Evolutionary conservation across 768 basidiomycete genomes (phyloP), one percentile per base, ranked within the genome.

Genomic region (Auriscalpium microsporum): DNA sequence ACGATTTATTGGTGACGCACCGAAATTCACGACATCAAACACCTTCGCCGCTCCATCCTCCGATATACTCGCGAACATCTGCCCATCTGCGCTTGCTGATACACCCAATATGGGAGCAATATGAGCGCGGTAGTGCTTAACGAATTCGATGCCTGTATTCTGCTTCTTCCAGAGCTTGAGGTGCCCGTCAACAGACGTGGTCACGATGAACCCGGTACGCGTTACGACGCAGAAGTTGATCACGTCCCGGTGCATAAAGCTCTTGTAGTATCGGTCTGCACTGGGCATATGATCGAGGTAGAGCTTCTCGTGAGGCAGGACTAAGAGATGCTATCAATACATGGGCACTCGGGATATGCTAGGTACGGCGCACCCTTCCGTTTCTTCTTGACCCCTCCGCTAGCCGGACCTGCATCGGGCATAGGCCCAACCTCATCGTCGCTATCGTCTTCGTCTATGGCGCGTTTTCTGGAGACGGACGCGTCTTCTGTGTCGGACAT

Each of bases 91-190:
- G 64, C 92, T 94, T 23, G 86, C 88, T 21, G 87, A 88, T 4
- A 97, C 86, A 8, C 80, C 83, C 4, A 83, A 74, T 23, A 98
- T 79, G 9, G 90, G 82, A 23, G 80, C 78, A 19, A 94, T 75
- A 63, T 96, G 94, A 1, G 96, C 93, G 47, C 96, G 86, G 69
- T 95, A 99, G 61, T 94, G 91, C 72, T 99, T 99, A 56, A 98
- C 95, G 63, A 97, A 98, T 72, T 98, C 96, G 64, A 99, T 93
- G 4, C 94, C 95, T 7, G 76, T 68, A 19, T 94, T 89, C 72
- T 96, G 94, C 71, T 99, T 99, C 76, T 96, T 98, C 96, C 96
- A 99, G n/a, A 99, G 71, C 69, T 99, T 99, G 59, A 98, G 70
- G 69, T 94, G 88, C 2, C 96, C 96, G 66, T 98, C 96, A 10